Percentiles rank a stretch among this genome's conserved stretches.
These are phyloP conservation scores for Lunularia cruciata DNA, from an alignment of 225 moss, liverwort and hornwort genomes.

Conservation along the genomic window DNA sequence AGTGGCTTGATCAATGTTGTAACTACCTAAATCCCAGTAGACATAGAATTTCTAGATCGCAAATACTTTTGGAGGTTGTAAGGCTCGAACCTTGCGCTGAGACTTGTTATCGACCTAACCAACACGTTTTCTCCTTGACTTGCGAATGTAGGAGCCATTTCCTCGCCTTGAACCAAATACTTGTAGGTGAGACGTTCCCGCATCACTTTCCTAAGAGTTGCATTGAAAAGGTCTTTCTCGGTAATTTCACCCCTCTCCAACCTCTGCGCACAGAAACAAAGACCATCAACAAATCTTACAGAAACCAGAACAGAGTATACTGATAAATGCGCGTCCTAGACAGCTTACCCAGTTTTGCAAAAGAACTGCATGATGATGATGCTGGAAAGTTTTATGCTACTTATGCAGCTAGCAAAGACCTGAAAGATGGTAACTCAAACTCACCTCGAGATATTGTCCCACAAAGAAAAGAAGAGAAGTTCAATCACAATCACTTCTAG, in stretches of 20 bases:
- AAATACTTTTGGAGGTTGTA: background rate
- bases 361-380: background rate
- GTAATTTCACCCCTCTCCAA: slow-evolving; percentile 72
- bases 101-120: slow-evolving; percentile 82
- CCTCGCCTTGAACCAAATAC: slow-evolving; percentile 74
- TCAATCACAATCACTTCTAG: no score
- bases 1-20: no score
- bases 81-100: slow-evolving; percentile 58
- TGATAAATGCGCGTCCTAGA: no score
- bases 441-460: no score
- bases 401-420: background rate
- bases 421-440: background rate
- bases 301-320: no score
- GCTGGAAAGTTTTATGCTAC: background rate
- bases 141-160: slow-evolving; percentile 93
- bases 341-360: no score
- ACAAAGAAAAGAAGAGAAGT: no score
- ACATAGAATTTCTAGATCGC: no score
- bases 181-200: slow-evolving; percentile 85
- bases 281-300: background rate
- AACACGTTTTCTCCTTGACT: slow-evolving; percentile 89
- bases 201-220: slow-evolving; percentile 72
- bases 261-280: slow-evolving; percentile 29
- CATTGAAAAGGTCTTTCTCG: slow-evolving; percentile 81
- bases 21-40: no score